Conservation (phyloP, 345 rosid genomes). For the Dimocarpus longan region DNA sequence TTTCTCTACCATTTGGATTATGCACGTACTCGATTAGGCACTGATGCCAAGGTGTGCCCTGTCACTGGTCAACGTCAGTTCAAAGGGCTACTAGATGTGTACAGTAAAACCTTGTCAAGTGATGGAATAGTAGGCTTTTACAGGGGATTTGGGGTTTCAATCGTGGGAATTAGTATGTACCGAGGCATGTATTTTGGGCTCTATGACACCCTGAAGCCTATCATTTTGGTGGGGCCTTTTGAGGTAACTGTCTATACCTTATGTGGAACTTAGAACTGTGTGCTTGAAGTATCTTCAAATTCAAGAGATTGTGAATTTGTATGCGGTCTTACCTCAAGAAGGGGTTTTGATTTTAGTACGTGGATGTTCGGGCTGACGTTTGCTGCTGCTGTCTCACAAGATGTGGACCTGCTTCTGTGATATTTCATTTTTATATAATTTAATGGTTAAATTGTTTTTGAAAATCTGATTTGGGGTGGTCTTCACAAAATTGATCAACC, state of each 20-base stretch:
- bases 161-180: conserved; percentile 85
- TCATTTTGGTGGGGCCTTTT: conserved; percentile 74
- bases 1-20: conserved; percentile 91
- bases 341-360: background rate
- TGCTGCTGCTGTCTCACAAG: background rate
- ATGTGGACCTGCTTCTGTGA: background rate
- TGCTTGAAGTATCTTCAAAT: background rate
- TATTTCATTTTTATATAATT: background rate
- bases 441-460: background rate
- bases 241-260: conserved; percentile 53
- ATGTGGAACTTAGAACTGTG: conserved; percentile 6
- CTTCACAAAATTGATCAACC: background rate
- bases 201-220: conserved; percentile 88
- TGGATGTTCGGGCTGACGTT: background rate
- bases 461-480: conserved; percentile 4
- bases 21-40: conserved; percentile 82
- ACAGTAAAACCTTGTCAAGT: conserved; percentile 66
- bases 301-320: background rate
- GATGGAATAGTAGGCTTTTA: conserved; percentile 81
- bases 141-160: conserved; percentile 89
- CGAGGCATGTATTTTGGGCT: conserved; percentile 95
- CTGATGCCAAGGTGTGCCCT: conserved; percentile 68
- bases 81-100: conserved; percentile 81
- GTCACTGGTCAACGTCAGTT: conserved; percentile 68
- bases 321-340: background rate